Percentiles rank a stretch among this genome's conserved stretches.
phyloP scores from a whole-genome alignment of 768 basidiomycete genomes.

The Termitomyces sp. region DNA sequence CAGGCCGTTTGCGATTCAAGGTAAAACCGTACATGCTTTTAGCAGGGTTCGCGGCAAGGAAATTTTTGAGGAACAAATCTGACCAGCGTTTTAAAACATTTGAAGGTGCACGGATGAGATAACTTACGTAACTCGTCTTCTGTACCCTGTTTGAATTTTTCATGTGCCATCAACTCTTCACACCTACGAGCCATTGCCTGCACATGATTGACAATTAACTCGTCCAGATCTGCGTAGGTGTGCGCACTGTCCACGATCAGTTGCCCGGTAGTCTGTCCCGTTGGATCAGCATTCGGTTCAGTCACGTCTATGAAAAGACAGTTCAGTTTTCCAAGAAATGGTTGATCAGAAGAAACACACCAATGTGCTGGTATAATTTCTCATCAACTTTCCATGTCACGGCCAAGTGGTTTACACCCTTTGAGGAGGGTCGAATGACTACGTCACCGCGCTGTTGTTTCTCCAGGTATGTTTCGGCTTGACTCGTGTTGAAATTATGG shows the following conservation, averaged over 20 bases:
- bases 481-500: conserved; percentile 87
- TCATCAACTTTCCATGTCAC: conserved; percentile 99
- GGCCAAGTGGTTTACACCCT: conserved; percentile 89
- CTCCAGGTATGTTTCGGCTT: conserved; percentile 88
- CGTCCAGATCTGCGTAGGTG: conserved; percentile 90
- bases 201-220: conserved; percentile 94
- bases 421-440: conserved; percentile 93
- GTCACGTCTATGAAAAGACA: conserved; percentile 57
- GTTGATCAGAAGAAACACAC: conserved; percentile 37
- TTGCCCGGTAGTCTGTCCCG: conserved; percentile 59
- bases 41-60: conserved; percentile 88
- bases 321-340: neutral
- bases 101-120: neutral
- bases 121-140: conserved; percentile 89
- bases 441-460: conserved; percentile 94
- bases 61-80: conserved; percentile 89
- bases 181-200: conserved; percentile 91
- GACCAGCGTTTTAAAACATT: conserved; percentile 3
- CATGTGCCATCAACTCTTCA: conserved; percentile 92
- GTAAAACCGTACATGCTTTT: conserved; percentile 97
- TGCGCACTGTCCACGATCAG: conserved; percentile 76
- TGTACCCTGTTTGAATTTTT: conserved; percentile 87
- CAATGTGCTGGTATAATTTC: conserved; percentile 93
- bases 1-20: conserved; percentile 83
- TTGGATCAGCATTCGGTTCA: conserved; percentile 73